Conservation (phyloP, 768 basidiomycete genomes). For the Naganishia kalamii region DNA sequence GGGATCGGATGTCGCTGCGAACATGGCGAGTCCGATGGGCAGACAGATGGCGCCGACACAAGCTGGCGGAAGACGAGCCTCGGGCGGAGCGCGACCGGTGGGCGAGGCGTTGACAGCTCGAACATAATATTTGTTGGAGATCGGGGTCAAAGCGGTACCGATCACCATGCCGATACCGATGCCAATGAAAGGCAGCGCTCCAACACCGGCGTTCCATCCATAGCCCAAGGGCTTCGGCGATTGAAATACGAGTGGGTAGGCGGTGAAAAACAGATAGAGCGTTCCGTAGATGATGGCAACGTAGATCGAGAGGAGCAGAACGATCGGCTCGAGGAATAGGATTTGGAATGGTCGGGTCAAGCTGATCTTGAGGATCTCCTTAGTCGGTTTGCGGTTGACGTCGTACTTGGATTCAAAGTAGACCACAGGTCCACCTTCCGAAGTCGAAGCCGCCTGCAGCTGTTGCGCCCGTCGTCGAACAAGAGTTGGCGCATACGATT, state of each 20-base stretch:
- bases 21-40: conserved; percentile 63
- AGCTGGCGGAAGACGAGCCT: conserved; percentile 61
- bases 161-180: conserved; percentile 18
- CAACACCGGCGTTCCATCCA: conserved; percentile 19
- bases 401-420: conserved; percentile 18
- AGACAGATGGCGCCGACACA: conserved; percentile 49
- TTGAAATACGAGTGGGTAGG: conserved; percentile 33
- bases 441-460: conserved; percentile 25
- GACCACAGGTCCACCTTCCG: conserved; percentile 19
- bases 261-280: conserved; percentile 36
- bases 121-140: conserved; percentile 11
- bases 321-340: conserved; percentile 34
- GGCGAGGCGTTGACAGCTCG: conserved; percentile 11
- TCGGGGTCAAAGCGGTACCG: background rate
- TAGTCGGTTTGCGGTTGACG: conserved; percentile 4
- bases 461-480: conserved; percentile 35
- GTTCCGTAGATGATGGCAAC: conserved; percentile 34
- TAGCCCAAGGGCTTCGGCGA: conserved; percentile 19
- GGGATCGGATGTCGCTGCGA: conserved; percentile 63
- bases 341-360: conserved; percentile 53
- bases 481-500: conserved; percentile 47
- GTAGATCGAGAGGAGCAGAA: conserved; percentile 29
- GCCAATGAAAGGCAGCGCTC: conserved; percentile 15
- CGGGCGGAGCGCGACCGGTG: conserved; percentile 53
- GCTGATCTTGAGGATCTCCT: conserved; percentile 20